Evolutionary conservation across 2,329 filamentous ascomycete genomes (phyloP).

Genomic region (Ophiosphaerella narmari): DNA sequence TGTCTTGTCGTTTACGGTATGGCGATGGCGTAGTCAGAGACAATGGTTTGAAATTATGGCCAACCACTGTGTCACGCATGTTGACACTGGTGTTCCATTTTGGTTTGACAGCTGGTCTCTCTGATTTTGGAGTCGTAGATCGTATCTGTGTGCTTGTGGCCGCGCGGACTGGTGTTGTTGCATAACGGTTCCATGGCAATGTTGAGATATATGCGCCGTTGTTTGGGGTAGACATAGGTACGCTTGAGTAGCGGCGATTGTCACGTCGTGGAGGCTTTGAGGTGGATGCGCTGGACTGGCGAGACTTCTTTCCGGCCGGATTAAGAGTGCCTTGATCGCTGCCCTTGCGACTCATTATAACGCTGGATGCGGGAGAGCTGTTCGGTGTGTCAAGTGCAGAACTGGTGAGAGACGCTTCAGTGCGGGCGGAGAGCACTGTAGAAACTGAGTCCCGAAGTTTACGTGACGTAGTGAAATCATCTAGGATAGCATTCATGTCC

Average conservation of each 20-base stretch:
- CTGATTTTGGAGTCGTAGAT: conserved; percentile 32
- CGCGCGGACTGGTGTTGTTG: conserved; percentile 27
- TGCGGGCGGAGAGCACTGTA: conserved; percentile 74
- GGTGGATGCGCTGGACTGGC: conserved; percentile 52
- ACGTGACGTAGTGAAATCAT: conserved; percentile 70
- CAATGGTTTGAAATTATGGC: conserved; percentile 46
- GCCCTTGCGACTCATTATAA: conserved; percentile 60
- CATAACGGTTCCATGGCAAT: conserved; percentile 2
- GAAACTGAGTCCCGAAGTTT: conserved; percentile 91
- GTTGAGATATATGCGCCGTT: conserved; percentile 22
- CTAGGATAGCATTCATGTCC: conserved; percentile 74
- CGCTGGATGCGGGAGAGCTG: conserved; percentile 69
- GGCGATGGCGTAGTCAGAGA: conserved; percentile 42
- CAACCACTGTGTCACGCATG: conserved; percentile 44
- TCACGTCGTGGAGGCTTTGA: conserved; percentile 47
- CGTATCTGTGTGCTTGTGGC: conserved; percentile 33
- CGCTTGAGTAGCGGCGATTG: conserved; percentile 54
- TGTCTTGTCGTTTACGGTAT: conserved; percentile 26
- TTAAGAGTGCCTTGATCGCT: conserved; percentile 53
- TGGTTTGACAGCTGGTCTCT: conserved; percentile 37
- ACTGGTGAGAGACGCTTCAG: conserved; percentile 72
- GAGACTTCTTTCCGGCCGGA: conserved; percentile 53
- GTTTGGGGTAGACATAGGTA: conserved; percentile 44
- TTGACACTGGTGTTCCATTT: conserved; percentile 48
- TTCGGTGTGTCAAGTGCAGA: conserved; percentile 68